Evolutionary conservation across 1,284 basidiomycete genomes (phyloP).

Genomic region (Phellinidium pouzarii): DNA sequence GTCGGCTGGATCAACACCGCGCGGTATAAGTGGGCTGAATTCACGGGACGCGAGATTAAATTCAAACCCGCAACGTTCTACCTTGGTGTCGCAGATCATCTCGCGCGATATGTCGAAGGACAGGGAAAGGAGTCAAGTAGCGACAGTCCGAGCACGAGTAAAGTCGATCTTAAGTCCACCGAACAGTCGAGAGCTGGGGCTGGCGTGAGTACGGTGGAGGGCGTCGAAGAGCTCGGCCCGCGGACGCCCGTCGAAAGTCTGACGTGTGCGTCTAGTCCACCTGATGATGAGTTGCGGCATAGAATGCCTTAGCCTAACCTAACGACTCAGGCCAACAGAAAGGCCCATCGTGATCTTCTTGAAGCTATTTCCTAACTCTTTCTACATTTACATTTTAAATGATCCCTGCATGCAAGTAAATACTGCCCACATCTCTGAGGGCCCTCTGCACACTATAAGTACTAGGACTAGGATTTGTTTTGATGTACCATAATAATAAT

Average conservation of each 20-base stretch:
- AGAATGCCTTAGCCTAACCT: no score
- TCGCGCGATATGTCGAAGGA: conserved; percentile 65
- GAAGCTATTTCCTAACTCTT: no score
- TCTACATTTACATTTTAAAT: no score
- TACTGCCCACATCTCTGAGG: no score
- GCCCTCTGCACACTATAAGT: no score
- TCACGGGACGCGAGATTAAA: conserved; percentile 82
- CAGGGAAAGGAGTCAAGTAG: conserved; percentile 20
- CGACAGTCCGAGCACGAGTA: not conserved
- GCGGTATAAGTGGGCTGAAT: conserved; percentile 80
- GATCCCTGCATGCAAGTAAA: no score
- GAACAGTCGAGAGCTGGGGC: conserved; percentile 10
- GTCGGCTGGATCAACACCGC: conserved; percentile 81
- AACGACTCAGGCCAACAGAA: no score
- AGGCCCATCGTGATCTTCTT: no score
- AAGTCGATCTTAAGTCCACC: not conserved
- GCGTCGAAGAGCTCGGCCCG: conserved; percentile 14
- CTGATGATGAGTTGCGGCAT: no score
- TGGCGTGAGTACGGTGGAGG: conserved; percentile 16
- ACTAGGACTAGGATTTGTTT: no score
- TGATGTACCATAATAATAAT: no score
- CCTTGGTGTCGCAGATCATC: conserved; percentile 65
- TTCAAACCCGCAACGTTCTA: conserved; percentile 89
- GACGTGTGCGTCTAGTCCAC: not conserved
- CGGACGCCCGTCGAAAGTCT: not conserved